These are phyloP conservation scores for Chaetomium olivaceum DNA, from an alignment of 2,329 filamentous ascomycete genomes.

Conservation along the genomic window DNA sequence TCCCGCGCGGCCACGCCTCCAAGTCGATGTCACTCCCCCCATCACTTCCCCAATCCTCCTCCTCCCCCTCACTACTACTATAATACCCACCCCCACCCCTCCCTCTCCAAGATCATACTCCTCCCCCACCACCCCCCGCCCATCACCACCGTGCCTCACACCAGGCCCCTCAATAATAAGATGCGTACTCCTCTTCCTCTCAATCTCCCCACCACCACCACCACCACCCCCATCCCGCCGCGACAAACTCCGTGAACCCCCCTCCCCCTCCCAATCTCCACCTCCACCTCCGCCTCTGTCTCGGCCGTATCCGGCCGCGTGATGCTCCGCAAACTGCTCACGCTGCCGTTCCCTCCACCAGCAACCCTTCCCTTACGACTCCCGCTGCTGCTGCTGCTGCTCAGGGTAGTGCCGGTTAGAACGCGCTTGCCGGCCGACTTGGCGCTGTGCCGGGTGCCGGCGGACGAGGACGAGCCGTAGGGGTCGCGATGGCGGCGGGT, in stretches of 20 bases:
- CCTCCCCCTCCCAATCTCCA: background rate
- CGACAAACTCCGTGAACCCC: background rate
- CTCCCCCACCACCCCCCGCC: background rate
- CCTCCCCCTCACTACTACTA: background rate
- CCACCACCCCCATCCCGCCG: background rate
- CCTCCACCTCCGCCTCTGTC: background rate
- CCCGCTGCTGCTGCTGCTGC: too few species aligned
- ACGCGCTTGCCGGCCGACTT: background rate
- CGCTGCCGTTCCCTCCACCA: background rate
- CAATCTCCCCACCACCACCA: slow-evolving; percentile 4
- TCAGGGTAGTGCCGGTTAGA: background rate
- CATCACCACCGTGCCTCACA: background rate
- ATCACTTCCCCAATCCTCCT: background rate
- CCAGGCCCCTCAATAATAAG: slow-evolving; percentile 35
- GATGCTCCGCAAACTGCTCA: background rate
- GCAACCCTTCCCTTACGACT: background rate
- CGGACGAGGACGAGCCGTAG: slow-evolving; percentile 13
- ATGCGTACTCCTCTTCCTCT: slow-evolving; percentile 6
- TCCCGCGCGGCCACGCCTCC: slow-evolving; percentile 39
- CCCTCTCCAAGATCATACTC: background rate
- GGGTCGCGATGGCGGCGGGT: slow-evolving; percentile 7
- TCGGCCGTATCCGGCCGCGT: slow-evolving; percentile 19
- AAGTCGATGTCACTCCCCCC: slow-evolving; percentile 26
- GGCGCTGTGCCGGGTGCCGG: slow-evolving; percentile 1
- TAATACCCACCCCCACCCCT: background rate